phyloP scores from a whole-genome alignment of 371 early-diverging fungal species.

The Lichtheimia ornata region DNA sequence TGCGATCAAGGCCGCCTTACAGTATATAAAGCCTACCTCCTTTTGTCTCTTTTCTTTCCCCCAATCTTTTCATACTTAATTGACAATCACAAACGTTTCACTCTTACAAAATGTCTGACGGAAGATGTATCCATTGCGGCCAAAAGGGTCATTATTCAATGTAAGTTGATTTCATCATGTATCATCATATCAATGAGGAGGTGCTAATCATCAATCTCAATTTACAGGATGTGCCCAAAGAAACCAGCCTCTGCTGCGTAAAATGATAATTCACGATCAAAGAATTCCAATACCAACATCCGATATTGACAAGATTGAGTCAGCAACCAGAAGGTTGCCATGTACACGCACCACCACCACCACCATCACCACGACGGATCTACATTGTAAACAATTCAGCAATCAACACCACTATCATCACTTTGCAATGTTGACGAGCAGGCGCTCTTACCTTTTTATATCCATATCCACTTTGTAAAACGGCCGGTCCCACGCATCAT shows the following conservation, averaged over 20 bases:
- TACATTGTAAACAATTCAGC: background rate
- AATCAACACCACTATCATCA: background rate
- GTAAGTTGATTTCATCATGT: conserved; percentile 23
- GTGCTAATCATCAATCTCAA: background rate
- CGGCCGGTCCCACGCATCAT: too few relatives aligned
- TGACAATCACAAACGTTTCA: too few relatives aligned
- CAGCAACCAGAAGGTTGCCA: background rate
- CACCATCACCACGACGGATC: background rate
- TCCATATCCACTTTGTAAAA: too few relatives aligned
- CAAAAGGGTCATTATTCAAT: conserved; percentile 53
- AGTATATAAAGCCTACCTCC: conserved; percentile 3
- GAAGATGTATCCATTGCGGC: conserved; percentile 54
- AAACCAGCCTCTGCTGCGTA: conserved; percentile 20
- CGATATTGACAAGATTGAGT: background rate
- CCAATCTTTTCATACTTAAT: conserved; percentile 1
- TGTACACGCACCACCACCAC: background rate
- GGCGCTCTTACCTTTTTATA: background rate
- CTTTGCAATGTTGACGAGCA: conserved; percentile 7
- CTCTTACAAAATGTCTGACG: conserved; percentile 34
- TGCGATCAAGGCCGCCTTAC: background rate
- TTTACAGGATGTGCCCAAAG: conserved; percentile 47
- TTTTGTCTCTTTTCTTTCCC: conserved; percentile 3
- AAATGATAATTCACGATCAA: background rate
- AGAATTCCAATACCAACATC: conserved; percentile 1
- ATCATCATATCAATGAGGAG: background rate